Percentiles rank a stretch among this genome's conserved stretches.
Evolutionary conservation across 106 monocot species (phyloP).

Genomic region (Alisma plantagoaquatica): DNA sequence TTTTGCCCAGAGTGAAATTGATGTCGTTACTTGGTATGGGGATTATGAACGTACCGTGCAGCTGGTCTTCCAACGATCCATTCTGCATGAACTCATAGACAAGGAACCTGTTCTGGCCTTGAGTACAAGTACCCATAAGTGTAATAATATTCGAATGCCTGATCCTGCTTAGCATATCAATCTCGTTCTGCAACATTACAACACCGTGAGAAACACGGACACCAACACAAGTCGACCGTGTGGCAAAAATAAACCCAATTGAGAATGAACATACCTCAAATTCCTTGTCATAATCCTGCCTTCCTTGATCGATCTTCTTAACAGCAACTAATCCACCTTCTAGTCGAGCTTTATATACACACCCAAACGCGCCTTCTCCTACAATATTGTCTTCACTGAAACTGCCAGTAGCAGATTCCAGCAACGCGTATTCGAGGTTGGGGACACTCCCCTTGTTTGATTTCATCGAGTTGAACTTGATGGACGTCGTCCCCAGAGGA

Average conservation of each 20-base stretch:
- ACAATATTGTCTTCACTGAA: slow-evolving; percentile 67
- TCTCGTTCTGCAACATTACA: slow-evolving; percentile 60
- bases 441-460: slow-evolving; percentile 36
- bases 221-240: not conserved
- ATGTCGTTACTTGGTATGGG: not conserved
- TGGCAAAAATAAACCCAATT: not conserved
- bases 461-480: slow-evolving; percentile 62
- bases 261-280: slow-evolving; percentile 46
- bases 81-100: slow-evolving; percentile 87
- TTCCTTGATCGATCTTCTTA: slow-evolving; percentile 52
- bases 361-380: slow-evolving; percentile 48
- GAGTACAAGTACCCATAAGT: slow-evolving; percentile 65
- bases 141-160: slow-evolving; percentile 84
- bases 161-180: slow-evolving; percentile 69
- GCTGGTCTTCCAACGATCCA: slow-evolving; percentile 68
- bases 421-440: slow-evolving; percentile 44
- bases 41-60: slow-evolving; percentile 69
- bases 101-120: slow-evolving; percentile 50
- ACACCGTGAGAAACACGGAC: not conserved
- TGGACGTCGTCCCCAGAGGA: slow-evolving; percentile 34
- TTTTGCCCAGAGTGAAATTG: not conserved
- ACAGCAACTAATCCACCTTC: slow-evolving; percentile 49
- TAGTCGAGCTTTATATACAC: slow-evolving; percentile 66
- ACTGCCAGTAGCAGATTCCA: slow-evolving; percentile 56
- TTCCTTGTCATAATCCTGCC: slow-evolving; percentile 53